A percentile compares a stretch with the other conserved stretches of the same genome.
Conservation (phyloP, 1,284 basidiomycete genomes). For the Phellopilus nigrolimitatus region DNA sequence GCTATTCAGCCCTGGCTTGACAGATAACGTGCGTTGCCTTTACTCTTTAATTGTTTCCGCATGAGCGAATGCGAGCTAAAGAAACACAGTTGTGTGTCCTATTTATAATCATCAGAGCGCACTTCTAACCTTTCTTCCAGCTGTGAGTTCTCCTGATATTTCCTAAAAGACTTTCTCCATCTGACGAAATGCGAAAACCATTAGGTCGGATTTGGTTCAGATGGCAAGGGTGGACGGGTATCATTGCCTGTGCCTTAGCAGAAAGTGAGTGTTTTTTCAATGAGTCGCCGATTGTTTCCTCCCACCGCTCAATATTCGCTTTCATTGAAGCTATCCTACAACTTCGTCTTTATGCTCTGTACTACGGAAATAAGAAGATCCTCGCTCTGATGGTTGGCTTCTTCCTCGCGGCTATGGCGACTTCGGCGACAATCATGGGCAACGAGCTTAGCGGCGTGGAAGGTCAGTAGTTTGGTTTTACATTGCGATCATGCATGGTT, state of each 20-base stretch:
- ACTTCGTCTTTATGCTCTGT: slow-evolving; percentile 58
- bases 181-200: background rate
- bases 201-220: slow-evolving; percentile 43
- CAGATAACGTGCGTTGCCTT: slow-evolving; percentile 29
- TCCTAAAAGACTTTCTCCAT: background rate
- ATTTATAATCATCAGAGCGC: background rate
- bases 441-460: slow-evolving; percentile 34
- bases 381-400: slow-evolving; percentile 39
- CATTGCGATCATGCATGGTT: background rate
- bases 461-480: slow-evolving; percentile 32
- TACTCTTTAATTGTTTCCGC: background rate
- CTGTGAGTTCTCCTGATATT: slow-evolving; percentile 29
- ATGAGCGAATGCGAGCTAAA: background rate
- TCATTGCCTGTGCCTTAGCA: slow-evolving; percentile 46
- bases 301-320: background rate
- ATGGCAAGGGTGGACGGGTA: slow-evolving; percentile 58
- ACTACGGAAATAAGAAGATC: slow-evolving; percentile 47
- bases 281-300: background rate
- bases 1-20: slow-evolving; percentile 31
- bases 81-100: slow-evolving; percentile 10
- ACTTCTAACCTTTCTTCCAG: slow-evolving; percentile 21
- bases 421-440: slow-evolving; percentile 46
- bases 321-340: slow-evolving; percentile 45
- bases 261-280: slow-evolving; percentile 51
- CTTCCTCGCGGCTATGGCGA: slow-evolving; percentile 37